phyloP scores from a whole-genome alignment of 495 filamentous ascomycete genomes.

The Penicillium crystallinum region DNA sequence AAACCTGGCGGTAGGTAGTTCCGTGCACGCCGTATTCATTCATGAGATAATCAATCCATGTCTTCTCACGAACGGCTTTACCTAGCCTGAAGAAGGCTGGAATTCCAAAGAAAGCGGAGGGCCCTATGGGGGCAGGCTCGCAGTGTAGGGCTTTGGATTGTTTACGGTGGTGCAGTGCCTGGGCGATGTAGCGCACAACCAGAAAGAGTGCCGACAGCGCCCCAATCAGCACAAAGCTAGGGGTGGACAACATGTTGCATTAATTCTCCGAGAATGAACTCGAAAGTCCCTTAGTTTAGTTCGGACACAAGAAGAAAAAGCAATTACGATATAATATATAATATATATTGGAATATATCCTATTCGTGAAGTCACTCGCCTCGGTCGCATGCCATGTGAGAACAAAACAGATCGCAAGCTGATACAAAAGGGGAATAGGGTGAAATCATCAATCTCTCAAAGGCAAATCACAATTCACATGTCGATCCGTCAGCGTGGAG shows the following conservation, averaged over 20 bases:
- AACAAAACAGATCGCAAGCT: conserved; percentile 26
- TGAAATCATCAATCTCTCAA: conserved; percentile 1
- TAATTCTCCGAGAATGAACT: conserved; percentile 3
- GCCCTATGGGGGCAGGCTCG: conserved; percentile 16
- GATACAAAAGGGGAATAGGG: conserved; percentile 18
- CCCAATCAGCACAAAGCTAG: conserved; percentile 13
- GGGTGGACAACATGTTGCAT: conserved; percentile 19
- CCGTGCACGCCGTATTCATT: conserved; percentile 29
- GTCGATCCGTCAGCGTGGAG: too few species aligned
- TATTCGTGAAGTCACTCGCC: conserved; percentile 1
- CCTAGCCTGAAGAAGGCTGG: conserved; percentile 22
- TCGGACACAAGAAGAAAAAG: background rate
- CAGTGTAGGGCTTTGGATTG: conserved; percentile 36
- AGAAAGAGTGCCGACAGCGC: conserved; percentile 20
- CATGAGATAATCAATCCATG: conserved; percentile 33
- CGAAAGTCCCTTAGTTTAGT: background rate
- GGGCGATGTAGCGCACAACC: conserved; percentile 22
- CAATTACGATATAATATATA: background rate
- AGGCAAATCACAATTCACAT: background rate
- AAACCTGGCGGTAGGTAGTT: conserved; percentile 29
- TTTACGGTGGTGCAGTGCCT: conserved; percentile 23
- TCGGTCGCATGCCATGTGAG: conserved; percentile 16
- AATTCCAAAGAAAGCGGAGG: conserved; percentile 30
- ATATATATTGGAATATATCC: background rate
- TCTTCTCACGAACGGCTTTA: conserved; percentile 27